These are phyloP conservation scores for Nicotiana obtusifolia DNA, from an alignment of 257 asterid species.

Conservation along the genomic window DNA sequence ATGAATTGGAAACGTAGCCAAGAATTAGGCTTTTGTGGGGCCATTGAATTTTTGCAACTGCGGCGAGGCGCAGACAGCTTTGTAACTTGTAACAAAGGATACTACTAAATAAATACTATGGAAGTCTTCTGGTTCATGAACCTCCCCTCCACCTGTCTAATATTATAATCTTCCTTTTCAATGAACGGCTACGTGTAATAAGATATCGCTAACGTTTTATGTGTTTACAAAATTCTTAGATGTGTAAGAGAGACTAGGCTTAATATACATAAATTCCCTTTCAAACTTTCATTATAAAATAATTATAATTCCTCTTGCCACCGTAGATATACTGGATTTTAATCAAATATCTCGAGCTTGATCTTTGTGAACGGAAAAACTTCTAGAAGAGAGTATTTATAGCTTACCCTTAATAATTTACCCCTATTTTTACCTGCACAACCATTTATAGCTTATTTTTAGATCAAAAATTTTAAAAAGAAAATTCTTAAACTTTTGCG, in stretches of 20 bases:
- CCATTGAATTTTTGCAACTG: constrained; percentile 19
- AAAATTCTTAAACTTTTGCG: no score
- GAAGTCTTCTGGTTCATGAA: background rate
- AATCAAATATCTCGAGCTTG: no score
- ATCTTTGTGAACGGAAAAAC: no score
- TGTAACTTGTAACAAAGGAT: background rate
- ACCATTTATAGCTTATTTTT: no score
- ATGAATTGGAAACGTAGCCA: constrained; percentile 1
- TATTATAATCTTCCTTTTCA: background rate
- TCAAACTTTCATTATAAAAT: no score
- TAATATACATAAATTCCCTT: background rate
- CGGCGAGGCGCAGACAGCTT: constrained; percentile 31
- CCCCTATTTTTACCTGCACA: no score
- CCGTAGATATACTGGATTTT: no score
- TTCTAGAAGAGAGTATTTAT: no score
- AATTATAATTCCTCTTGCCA: background rate
- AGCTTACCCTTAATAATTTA: no score
- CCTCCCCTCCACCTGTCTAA: background rate
- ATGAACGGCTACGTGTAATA: background rate
- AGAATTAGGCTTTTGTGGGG: constrained; percentile 5
- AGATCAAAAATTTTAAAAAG: no score
- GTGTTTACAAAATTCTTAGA: no score
- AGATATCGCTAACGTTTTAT: background rate
- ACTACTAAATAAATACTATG: background rate
- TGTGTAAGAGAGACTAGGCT: background rate